Base-by-base conservation (phyloP, 306 rosid genomes). In the Erythrophleum fordii region DNA sequence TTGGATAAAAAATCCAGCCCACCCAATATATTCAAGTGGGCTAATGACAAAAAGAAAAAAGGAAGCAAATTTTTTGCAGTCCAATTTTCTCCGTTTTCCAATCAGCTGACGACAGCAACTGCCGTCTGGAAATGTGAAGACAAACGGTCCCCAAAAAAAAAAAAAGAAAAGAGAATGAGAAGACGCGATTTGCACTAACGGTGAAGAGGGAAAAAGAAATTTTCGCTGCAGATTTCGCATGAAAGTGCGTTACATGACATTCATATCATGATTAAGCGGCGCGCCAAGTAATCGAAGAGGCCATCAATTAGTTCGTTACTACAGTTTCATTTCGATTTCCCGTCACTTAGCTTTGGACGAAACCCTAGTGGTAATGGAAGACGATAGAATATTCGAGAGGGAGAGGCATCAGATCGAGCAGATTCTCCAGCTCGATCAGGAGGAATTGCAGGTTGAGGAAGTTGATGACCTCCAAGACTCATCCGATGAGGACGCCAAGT, bases 341-440 rank as follows among this genome's bases (percentile, higher is more conserved):
- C 23, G 48, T 23, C 18, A 3, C 16, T 14, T 16, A 16, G 58
- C 2, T 44, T 59, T 69, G 2, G 11, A 5, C 5, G 73, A 72
- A 53, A 39, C 64, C 64, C 17, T 31, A 45, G 72, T 16, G 5
- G 46, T 23, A 49, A 95, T 95, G 99, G 94, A 88, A 0, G 80
- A 88, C 37, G 87, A 84, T 13, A 81, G 89, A 80, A 28, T 90
- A 11, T 65, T 90, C 12, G 98, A 85, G 81, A 83, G 91, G 53
- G 99, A 93, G 84, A 84, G 93, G 87, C 82, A 45, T 55, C 99
- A 95, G 94, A 93, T 95, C 77, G 93, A 95, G 80, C 94, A 90
- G 80, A 93, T 93, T 85, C 91, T 85, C 77, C 87, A 88, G 85
- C 99, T 95, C 79, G 99, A 95, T 87, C 86, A 84, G 62, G 99